Percentiles rank a stretch among this genome's conserved stretches.
These are phyloP conservation scores for Acrocalymma vagum DNA, from an alignment of 2,329 filamentous ascomycete genomes.

Conservation along the genomic window DNA sequence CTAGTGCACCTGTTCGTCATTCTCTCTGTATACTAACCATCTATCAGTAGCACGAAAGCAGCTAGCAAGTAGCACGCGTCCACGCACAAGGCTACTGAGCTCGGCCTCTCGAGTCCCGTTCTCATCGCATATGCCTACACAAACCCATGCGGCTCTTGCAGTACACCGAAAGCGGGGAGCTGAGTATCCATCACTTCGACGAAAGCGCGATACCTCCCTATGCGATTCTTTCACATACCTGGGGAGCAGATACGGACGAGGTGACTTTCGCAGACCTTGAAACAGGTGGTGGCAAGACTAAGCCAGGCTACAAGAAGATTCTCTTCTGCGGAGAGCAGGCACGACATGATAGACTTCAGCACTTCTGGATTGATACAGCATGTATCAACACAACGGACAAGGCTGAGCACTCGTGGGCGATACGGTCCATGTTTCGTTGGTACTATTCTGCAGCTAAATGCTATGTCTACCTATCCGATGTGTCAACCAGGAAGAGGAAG, in stretches of 20 bases:
- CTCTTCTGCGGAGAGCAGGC: constrained; percentile 13
- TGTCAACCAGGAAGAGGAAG: constrained; percentile 8
- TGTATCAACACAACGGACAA: neutral
- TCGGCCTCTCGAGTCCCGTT: constrained; percentile 8
- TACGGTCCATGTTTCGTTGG: constrained; percentile 7
- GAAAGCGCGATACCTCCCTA: constrained; percentile 1
- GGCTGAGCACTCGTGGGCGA: neutral
- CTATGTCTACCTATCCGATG: constrained; percentile 8
- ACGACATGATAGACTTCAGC: constrained; percentile 1
- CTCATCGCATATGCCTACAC: constrained; percentile 2
- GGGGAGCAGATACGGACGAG: constrained; percentile 10
- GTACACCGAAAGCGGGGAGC: constrained; percentile 9
- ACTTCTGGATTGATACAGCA: constrained; percentile 13
- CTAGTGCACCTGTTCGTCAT: too few species aligned
- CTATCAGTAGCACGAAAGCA: too few species aligned
- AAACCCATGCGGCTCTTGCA: constrained; percentile 19
- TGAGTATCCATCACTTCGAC: constrained; percentile 6
- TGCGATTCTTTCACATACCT: constrained; percentile 17
- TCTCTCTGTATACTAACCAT: too few species aligned
- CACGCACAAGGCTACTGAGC: constrained; percentile 12
- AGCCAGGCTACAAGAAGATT: constrained; percentile 11
- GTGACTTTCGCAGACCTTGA: constrained; percentile 12
- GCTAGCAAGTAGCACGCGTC: too few species aligned
- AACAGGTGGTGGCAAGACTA: constrained; percentile 9
- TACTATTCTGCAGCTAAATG: constrained; percentile 2